Conservation (phyloP, 2,329 filamentous ascomycete species). For the Ophiobolus disseminans region DNA sequence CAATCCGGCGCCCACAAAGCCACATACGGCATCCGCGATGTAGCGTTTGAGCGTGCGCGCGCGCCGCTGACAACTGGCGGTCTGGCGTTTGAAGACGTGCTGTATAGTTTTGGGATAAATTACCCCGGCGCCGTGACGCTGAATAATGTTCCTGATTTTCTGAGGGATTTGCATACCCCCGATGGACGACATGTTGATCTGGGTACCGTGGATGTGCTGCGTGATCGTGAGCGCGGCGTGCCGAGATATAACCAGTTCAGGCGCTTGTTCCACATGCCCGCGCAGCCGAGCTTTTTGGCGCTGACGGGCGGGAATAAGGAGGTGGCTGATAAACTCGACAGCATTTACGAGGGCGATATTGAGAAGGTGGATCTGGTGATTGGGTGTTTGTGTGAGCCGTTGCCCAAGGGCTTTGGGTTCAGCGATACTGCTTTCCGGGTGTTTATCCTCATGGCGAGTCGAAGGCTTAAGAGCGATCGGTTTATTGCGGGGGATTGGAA, state of each 20-base stretch:
- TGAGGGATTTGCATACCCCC: constrained; percentile 51
- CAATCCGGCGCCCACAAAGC: constrained; percentile 36
- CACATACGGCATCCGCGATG: constrained; percentile 20
- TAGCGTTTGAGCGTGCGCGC: constrained; percentile 44
- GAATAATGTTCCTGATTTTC: constrained; percentile 51
- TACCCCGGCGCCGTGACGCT: constrained; percentile 56
- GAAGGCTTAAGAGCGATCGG: constrained; percentile 54
- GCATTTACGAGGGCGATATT: constrained; percentile 53
- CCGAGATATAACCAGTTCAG: constrained; percentile 57
- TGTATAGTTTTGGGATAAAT: constrained; percentile 58
- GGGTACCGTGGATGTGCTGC: constrained; percentile 56
- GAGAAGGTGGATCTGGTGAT: constrained; percentile 54
- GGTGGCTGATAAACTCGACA: constrained; percentile 47
- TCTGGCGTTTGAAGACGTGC: constrained; percentile 30
- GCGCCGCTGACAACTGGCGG: constrained; percentile 32
- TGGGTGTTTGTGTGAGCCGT: constrained; percentile 53
- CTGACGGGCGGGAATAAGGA: constrained; percentile 50
- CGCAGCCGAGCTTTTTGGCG: constrained; percentile 49
- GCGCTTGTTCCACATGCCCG: constrained; percentile 51
- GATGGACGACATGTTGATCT: constrained; percentile 54
- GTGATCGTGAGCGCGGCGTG: constrained; percentile 57
- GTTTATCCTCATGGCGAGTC: constrained; percentile 56
- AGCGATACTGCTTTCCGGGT: constrained; percentile 58
- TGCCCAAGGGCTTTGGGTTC: constrained; percentile 57
- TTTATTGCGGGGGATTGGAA: constrained; percentile 55